These are phyloP conservation scores for Hypoxylon crocopeplum DNA, from an alignment of 495 filamentous ascomycete genomes.

Conservation along the genomic window DNA sequence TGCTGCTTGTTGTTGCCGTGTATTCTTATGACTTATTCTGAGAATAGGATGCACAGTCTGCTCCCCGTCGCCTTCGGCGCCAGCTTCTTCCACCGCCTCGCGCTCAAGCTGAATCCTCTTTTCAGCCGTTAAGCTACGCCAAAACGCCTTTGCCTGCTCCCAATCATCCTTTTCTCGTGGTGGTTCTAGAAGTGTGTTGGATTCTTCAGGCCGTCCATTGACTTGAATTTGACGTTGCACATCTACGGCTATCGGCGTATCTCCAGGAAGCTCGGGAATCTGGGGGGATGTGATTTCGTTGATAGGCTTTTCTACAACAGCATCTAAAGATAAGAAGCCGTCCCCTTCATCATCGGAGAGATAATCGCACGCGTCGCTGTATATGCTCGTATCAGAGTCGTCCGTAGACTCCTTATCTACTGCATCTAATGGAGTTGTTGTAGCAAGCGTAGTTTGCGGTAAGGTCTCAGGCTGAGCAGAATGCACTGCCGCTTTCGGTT, in stretches of 20 bases:
- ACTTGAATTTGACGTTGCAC: not conserved
- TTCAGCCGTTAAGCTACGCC: conserved; percentile 66
- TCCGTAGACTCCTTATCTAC: conserved; percentile 19
- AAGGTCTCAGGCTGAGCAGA: conserved; percentile 11
- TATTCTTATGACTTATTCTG: conserved; percentile 31
- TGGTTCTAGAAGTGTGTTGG: not conserved
- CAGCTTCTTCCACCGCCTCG: conserved; percentile 58
- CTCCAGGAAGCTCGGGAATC: not conserved
- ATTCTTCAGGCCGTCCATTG: not conserved
- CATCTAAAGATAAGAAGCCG: conserved; percentile 84
- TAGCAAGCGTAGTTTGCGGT: conserved; percentile 36
- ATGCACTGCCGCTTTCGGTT: conserved; percentile 25
- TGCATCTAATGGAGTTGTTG: conserved; percentile 11
- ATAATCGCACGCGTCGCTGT: conserved; percentile 88
- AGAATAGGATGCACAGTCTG: conserved; percentile 39
- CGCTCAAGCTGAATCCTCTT: conserved; percentile 63
- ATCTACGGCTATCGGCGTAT: not conserved
- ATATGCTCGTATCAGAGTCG: conserved; percentile 64
- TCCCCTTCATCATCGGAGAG: conserved; percentile 70
- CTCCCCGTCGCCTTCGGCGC: conserved; percentile 52
- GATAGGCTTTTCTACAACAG: conserved; percentile 72
- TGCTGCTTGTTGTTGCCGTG: conserved; percentile 20
- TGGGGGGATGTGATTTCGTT: conserved; percentile 15
- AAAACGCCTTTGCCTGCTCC: conserved; percentile 68
- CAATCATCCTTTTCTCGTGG: conserved; percentile 53